Base-by-base conservation (phyloP, 768 basidiomycete species). In the Trametes cingulata region DNA sequence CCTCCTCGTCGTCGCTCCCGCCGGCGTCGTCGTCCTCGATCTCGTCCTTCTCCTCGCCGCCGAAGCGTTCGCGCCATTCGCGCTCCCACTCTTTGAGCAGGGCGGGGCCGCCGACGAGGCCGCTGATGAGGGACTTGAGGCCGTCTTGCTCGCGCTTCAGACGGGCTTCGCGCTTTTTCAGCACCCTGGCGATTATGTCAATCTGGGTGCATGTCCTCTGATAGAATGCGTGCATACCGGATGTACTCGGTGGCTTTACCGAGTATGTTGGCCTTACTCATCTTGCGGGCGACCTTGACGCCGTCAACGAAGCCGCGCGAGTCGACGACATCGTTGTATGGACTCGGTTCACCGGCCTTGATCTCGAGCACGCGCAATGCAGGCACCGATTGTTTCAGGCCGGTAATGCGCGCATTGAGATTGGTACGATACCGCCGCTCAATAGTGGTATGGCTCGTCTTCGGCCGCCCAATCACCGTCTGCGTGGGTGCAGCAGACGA, bases 171-270 rank as follows among this genome's bases (percentile, higher is more conserved):
- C 93, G 80, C 66, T 82, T 83, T 76, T 95, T 95, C 39, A 95
- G 71, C 5, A 94, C 93, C 9, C 88, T 87, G 60, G 15, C 40
- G 1, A 33, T 33, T 33, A 33, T 10, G 29, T 33, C 29, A 33
- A 10, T 33, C 10, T 33, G 29, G 4, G 29, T 5, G 29, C 4
- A 33, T 33, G 10, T 10, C 29, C 4, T 5, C 6, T 10, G 22
- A 19, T 9, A 69, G 77, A 61, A 13, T n/a, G n/a, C n/a, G n/a
- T n/a, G 7, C 50, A 19, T 60, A 87, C 81, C 78, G 75, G 62
- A 95, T 95, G 70, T 95, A 95, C 72, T 95, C 93, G 10, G 91
- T 90, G 0, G 92, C 92, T 63, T 95, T 95, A 36, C 89, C 91
- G 10, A 95, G 81, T 6, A 95, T 90, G 58, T 91, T 93, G 2